phyloP scores from a whole-genome alignment of 2,329 filamentous ascomycete species.

The Hypoxylon sp. region DNA sequence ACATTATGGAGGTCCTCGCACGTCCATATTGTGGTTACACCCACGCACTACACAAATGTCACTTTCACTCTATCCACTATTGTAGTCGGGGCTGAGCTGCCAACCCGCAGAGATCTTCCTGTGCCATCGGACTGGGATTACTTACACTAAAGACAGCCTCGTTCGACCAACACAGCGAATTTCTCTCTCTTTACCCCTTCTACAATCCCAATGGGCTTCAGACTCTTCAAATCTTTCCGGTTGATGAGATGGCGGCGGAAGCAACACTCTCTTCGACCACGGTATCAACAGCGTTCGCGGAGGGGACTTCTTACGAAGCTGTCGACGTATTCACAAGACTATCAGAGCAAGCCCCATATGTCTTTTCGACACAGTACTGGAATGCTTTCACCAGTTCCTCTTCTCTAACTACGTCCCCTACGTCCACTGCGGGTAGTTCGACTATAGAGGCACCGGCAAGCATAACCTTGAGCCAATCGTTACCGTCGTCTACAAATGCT shows the following conservation, averaged over 20 bases:
- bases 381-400: constrained; percentile 19
- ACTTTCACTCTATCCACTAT: constrained; percentile 5
- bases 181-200: not conserved
- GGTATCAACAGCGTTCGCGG: constrained; percentile 17
- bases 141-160: constrained; percentile 6
- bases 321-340: constrained; percentile 28
- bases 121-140: constrained; percentile 5
- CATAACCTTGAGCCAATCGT: not conserved
- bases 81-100: constrained; percentile 20
- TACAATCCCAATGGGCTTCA: constrained; percentile 12
- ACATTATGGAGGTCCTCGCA: constrained; percentile 14
- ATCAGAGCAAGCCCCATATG: constrained; percentile 16
- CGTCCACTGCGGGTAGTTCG: constrained; percentile 12
- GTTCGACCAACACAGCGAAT: not conserved
- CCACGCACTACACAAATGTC: not conserved
- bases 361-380: constrained; percentile 22
- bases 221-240: constrained; percentile 4
- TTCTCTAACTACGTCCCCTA: constrained; percentile 12
- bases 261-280: constrained; percentile 20
- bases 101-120: constrained; percentile 11
- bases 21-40: not conserved
- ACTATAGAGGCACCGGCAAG: not conserved
- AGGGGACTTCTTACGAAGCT: constrained; percentile 20
- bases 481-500: constrained; percentile 10
- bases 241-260: constrained; percentile 16